These are phyloP conservation scores for Solanum hybrid DNA, from an alignment of 305 asterid species.

Conservation along the genomic window DNA sequence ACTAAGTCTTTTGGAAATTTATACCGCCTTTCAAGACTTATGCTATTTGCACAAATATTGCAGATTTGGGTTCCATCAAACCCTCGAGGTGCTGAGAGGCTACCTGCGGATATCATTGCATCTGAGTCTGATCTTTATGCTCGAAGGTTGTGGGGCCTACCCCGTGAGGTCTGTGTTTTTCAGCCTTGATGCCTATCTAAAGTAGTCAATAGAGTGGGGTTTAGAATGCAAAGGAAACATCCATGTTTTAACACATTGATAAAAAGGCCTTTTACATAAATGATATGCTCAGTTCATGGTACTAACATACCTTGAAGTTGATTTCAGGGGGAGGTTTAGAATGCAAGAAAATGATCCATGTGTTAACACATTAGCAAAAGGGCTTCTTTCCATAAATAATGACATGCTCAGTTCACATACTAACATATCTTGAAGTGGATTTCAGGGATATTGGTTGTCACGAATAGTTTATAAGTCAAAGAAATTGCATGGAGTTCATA, in stretches of 20 bases:
- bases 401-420: neutral
- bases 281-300: neutral
- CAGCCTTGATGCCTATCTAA: neutral
- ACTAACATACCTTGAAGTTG: neutral
- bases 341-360: neutral
- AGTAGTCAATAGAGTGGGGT: neutral
- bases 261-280: neutral
- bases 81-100: slow-evolving; percentile 79
- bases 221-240: neutral
- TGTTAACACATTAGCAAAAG: neutral
- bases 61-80: slow-evolving; percentile 80
- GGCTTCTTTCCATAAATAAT: neutral
- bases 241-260: neutral
- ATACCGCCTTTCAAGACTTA: neutral
- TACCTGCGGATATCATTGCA: slow-evolving; percentile 54
- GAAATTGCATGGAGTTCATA: neutral
- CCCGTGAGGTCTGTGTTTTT: slow-evolving; percentile 49
- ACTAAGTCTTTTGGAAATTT: neutral
- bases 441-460: neutral
- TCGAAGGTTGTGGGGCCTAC: slow-evolving; percentile 76
- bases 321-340: neutral
- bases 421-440: neutral
- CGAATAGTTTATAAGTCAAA: neutral
- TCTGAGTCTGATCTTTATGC: slow-evolving; percentile 55
- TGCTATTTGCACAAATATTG: slow-evolving; percentile 3